Evolutionary conservation across 2,329 filamentous ascomycete genomes (phyloP).

Genomic region (Ceratocystis lukuohia): DNA sequence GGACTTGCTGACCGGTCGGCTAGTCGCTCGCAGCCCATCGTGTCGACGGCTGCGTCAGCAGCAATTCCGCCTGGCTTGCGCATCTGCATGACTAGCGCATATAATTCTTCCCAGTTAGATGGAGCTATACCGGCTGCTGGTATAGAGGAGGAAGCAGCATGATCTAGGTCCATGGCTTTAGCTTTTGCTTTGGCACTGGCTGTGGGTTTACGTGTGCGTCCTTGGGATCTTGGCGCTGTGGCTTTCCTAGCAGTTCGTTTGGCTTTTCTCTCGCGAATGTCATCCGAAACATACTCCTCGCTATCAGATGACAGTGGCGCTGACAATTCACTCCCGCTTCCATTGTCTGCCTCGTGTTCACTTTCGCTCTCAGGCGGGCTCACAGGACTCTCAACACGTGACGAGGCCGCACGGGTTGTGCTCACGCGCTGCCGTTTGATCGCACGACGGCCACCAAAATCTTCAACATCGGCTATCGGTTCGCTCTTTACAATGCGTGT

Average conservation of each 20-base stretch:
- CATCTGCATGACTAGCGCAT: conserved; percentile 66
- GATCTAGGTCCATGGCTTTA: not conserved
- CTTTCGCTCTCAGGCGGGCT: not conserved
- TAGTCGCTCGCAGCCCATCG: conserved; percentile 84
- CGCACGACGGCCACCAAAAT: conserved; percentile 29
- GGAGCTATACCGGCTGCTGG: conserved; percentile 35
- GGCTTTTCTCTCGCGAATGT: not conserved
- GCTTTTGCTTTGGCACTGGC: conserved; percentile 27
- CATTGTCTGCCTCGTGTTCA: not conserved
- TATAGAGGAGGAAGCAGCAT: not conserved
- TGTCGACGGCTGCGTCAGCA: conserved; percentile 77
- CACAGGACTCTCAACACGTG: not conserved
- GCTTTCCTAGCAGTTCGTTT: not conserved
- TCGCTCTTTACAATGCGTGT: not conserved
- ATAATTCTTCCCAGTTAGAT: conserved; percentile 72
- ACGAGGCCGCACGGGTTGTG: conserved; percentile 14
- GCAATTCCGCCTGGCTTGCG: conserved; percentile 41
- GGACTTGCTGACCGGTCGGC: conserved; percentile 40
- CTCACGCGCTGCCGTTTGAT: conserved; percentile 37
- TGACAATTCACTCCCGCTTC: not conserved
- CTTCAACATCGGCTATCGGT: conserved; percentile 43
- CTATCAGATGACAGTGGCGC: conserved; percentile 13
- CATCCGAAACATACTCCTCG: not conserved
- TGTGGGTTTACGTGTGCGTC: conserved; percentile 34
- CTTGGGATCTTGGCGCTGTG: not conserved